Percentiles rank a stretch among this genome's conserved stretches.
Evolutionary conservation across 768 basidiomycete genomes (phyloP).

Genomic region (Antrodiella citrinella): DNA sequence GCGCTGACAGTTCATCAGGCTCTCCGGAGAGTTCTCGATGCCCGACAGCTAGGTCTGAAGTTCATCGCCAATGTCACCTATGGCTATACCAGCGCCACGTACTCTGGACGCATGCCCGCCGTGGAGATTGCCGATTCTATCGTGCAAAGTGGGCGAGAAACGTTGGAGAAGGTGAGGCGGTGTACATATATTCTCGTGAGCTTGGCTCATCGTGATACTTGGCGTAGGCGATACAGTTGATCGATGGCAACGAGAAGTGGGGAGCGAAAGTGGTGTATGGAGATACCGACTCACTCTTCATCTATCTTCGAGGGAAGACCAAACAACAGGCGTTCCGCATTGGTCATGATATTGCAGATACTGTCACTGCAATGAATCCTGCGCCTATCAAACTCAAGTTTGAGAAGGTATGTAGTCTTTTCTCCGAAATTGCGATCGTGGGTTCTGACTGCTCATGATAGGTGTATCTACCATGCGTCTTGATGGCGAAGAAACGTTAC

Average conservation of each 20-base stretch:
- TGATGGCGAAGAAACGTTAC: conserved; percentile 98
- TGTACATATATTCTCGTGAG: not conserved
- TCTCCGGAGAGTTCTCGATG: conserved; percentile 70
- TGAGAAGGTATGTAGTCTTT: conserved; percentile 80
- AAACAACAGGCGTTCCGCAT: conserved; percentile 92
- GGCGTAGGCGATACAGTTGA: conserved; percentile 68
- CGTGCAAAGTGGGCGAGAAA: conserved; percentile 93
- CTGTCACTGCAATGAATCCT: conserved; percentile 81
- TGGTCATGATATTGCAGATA: conserved; percentile 87
- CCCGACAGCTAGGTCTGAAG: conserved; percentile 88
- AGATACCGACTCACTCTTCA: conserved; percentile 94
- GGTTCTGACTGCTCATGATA: conserved; percentile 21
- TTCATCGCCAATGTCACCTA: conserved; percentile 94
- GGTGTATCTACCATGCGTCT: conserved; percentile 91
- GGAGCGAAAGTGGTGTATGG: conserved; percentile 89
- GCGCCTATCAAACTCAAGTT: conserved; percentile 93
- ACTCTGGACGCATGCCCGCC: conserved; percentile 95
- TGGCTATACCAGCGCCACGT: conserved; percentile 91
- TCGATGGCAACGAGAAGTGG: conserved; percentile 77
- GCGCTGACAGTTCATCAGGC: conserved; percentile 39
- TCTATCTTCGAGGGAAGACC: conserved; percentile 84
- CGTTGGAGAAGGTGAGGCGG: conserved; percentile 73
- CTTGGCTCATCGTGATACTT: not conserved
- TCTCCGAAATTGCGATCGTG: not conserved
- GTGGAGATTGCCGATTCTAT: conserved; percentile 98